Evolutionary conservation across 2,329 filamentous ascomycete genomes (phyloP).

Genomic region (Colletotrichum sp.): DNA sequence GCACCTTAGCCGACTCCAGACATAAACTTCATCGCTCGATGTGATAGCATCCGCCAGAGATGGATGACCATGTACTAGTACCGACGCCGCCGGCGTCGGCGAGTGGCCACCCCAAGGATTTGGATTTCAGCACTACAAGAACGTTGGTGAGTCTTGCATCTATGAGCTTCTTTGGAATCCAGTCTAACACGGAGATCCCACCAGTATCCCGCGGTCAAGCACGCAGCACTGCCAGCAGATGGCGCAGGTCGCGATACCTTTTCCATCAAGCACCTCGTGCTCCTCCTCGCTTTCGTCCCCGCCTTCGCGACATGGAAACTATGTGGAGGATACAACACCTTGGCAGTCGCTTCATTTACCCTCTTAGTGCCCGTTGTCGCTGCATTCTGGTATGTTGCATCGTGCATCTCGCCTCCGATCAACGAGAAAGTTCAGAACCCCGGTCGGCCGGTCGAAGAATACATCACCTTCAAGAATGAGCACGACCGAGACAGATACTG

Average conservation of each 20-base stretch:
- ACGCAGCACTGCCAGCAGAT: conserved; percentile 84
- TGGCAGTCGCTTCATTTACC: conserved; percentile 77
- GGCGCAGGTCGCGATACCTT: conserved; percentile 77
- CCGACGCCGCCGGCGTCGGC: too few relatives aligned
- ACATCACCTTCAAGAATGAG: conserved; percentile 72
- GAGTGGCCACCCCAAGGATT: too few relatives aligned
- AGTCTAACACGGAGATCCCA: too few relatives aligned
- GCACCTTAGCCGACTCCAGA: too few relatives aligned
- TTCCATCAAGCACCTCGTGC: conserved; percentile 75
- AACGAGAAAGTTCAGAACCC: conserved; percentile 84
- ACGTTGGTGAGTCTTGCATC: too few relatives aligned
- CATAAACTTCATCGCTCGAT: too few relatives aligned
- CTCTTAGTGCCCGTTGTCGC: conserved; percentile 71
- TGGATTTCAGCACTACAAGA: too few relatives aligned
- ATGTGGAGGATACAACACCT: conserved; percentile 79
- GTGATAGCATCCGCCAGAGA: too few relatives aligned
- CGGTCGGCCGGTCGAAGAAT: conserved; percentile 81
- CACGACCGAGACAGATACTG: conserved; percentile 62
- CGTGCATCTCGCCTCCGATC: conserved; percentile 76
- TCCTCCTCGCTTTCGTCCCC: conserved; percentile 69
- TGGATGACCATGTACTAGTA: too few relatives aligned
- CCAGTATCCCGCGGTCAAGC: conserved; percentile 84
- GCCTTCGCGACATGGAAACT: conserved; percentile 78
- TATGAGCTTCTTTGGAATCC: too few relatives aligned
- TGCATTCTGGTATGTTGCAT: conserved; percentile 77